Conservation (phyloP, 1,284 basidiomycete genomes). For the Trametes pubescens region DNA sequence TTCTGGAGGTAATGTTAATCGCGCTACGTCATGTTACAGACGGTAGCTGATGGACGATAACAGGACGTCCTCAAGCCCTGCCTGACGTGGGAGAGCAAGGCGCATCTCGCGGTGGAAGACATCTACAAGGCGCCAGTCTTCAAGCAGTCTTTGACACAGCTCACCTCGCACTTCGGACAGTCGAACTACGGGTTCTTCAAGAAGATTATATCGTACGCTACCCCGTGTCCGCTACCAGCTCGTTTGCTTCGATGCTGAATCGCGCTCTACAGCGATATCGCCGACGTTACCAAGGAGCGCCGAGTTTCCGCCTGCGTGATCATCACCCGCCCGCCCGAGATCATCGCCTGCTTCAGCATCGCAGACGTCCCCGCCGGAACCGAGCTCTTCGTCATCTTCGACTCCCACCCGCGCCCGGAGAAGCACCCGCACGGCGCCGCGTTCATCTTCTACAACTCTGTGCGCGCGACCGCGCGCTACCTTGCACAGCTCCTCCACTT, state of each 20-base stretch:
- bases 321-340: conserved; percentile 76
- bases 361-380: conserved; percentile 33
- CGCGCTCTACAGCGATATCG: conserved; percentile 7
- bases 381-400: conserved; percentile 63
- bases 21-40: background rate
- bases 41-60: background rate
- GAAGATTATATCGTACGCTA: conserved; percentile 53
- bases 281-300: conserved; percentile 41
- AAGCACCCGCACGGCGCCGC: conserved; percentile 65
- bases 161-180: conserved; percentile 49
- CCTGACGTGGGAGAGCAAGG: conserved; percentile 53
- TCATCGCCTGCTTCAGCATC: conserved; percentile 64
- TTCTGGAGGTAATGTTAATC: conserved; percentile 22
- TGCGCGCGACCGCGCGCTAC: conserved; percentile 51
- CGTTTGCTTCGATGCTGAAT: background rate
- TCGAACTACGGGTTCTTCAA: conserved; percentile 52
- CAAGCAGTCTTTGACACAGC: conserved; percentile 47
- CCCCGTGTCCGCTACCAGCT: background rate
- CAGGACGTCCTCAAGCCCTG: conserved; percentile 38
- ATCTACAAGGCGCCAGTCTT: conserved; percentile 47
- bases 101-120: conserved; percentile 65
- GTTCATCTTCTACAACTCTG: conserved; percentile 56
- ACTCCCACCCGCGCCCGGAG: conserved; percentile 65
- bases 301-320: conserved; percentile 53
- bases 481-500: conserved; percentile 58